A percentile compares a stretch with the other conserved stretches of the same genome.
Evolutionary conservation across 331 rosid species (phyloP).

Genomic region (Acacia concinna): DNA sequence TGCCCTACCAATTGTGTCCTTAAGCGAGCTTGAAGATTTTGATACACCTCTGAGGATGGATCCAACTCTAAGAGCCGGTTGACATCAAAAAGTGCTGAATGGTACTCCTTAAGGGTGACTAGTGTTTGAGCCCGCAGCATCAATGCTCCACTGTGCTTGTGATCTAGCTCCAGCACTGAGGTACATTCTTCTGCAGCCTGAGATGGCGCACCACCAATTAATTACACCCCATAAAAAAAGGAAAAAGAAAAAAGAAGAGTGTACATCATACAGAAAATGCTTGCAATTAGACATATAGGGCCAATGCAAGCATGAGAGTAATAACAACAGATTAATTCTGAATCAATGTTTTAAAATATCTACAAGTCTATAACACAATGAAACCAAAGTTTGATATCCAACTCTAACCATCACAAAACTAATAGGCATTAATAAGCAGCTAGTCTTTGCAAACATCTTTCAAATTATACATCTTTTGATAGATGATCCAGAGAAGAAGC

Average conservation of each 20-base stretch:
- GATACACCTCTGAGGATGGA: slow-evolving; percentile 92
- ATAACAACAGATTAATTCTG: background rate
- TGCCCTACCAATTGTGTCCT: slow-evolving; percentile 83
- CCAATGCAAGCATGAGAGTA: background rate
- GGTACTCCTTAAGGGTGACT: slow-evolving; percentile 80
- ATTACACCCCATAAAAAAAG: background rate
- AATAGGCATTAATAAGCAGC: background rate
- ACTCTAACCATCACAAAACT: background rate
- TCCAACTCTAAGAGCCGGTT: slow-evolving; percentile 79
- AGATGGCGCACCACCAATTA: background rate
- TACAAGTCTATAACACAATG: background rate
- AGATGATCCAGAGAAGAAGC: background rate
- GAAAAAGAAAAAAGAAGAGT: background rate
- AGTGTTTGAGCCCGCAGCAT: slow-evolving; percentile 4
- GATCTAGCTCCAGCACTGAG: background rate
- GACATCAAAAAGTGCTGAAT: slow-evolving; percentile 90
- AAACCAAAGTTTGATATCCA: background rate
- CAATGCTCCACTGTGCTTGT: background rate
- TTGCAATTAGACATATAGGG: background rate
- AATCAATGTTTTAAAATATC: background rate
- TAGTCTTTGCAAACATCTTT: background rate
- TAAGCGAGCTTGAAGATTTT: slow-evolving; percentile 80
- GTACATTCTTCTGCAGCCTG: slow-evolving; percentile 9
- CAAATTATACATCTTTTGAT: background rate
- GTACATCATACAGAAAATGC: background rate